Conservation (phyloP, 139 green algal species). For the Auxenochlorella pyrenoidosa region DNA sequence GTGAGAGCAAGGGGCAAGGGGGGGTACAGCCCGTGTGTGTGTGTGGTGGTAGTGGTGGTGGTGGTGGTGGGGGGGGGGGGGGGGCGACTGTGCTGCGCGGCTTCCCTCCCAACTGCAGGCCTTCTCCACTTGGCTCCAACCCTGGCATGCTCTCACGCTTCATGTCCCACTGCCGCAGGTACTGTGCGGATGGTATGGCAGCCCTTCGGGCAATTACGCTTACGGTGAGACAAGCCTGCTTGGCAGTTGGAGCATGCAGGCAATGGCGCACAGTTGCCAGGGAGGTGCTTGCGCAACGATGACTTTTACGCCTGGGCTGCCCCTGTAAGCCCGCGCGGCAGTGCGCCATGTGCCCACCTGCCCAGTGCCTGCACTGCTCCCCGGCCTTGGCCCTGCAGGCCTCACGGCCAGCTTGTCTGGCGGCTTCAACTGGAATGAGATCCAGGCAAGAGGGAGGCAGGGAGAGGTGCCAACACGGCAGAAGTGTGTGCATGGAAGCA, state of each 20-base stretch:
- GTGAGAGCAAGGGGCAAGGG: background rate
- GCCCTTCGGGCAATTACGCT: background rate
- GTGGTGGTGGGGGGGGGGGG: background rate
- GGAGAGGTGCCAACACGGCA: too few relatives aligned
- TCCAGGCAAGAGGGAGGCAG: background rate
- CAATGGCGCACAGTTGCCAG: background rate
- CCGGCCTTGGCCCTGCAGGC: background rate
- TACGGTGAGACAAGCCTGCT: background rate
- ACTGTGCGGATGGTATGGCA: background rate
- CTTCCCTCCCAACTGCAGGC: background rate
- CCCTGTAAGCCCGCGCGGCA: too few relatives aligned
- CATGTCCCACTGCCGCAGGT: background rate
- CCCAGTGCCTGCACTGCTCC: too few relatives aligned
- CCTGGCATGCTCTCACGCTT: too few relatives aligned
- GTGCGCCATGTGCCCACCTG: too few relatives aligned
- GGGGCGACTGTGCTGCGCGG: background rate
- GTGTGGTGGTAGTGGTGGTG: background rate
- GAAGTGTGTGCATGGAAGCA: too few relatives aligned
- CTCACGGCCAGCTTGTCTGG: background rate
- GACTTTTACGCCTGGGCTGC: background rate
- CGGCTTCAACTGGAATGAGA: slow-evolving; percentile 1
- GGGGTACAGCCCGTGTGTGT: background rate
- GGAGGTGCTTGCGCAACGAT: background rate
- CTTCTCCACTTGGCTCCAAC: too few relatives aligned
- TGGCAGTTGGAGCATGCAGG: background rate